Evolutionary conservation across 2,329 filamentous ascomycete species (phyloP).

Genomic region (Tolypocladium album): DNA sequence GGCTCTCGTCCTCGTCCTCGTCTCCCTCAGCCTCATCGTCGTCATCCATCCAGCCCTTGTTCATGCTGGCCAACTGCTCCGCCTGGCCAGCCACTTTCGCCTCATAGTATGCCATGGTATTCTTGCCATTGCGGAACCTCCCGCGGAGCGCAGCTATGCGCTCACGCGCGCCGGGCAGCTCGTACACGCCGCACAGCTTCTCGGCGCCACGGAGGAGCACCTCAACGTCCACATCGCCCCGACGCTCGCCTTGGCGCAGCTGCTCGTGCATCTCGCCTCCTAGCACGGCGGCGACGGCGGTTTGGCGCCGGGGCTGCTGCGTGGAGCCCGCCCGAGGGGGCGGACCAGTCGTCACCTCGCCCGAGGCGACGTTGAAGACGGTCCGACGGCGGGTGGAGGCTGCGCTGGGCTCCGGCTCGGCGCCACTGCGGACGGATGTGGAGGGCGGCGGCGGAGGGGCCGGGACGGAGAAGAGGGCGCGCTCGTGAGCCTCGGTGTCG

Average conservation of each 20-base stretch:
- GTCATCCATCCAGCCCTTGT: slow-evolving; percentile 47
- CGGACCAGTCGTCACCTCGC: slow-evolving; percentile 48
- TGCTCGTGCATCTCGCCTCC: slow-evolving; percentile 79
- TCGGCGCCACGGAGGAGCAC: slow-evolving; percentile 77
- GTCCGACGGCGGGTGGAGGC: slow-evolving; percentile 43
- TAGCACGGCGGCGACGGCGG: slow-evolving; percentile 80
- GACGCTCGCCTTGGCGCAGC: slow-evolving; percentile 45
- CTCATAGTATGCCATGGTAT: slow-evolving; percentile 74
- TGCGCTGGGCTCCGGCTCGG: slow-evolving; percentile 18
- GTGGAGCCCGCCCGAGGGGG: slow-evolving; percentile 25
- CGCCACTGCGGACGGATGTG: slow-evolving; percentile 20
- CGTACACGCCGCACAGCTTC: slow-evolving; percentile 82
- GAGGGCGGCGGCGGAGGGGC: slow-evolving; percentile 51
- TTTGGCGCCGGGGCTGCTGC: slow-evolving; percentile 55
- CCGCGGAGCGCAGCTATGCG: slow-evolving; percentile 62
- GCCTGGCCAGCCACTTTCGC: slow-evolving; percentile 66
- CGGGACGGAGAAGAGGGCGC: slow-evolving; percentile 87
- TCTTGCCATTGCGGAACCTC: slow-evolving; percentile 58
- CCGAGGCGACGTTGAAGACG: slow-evolving; percentile 54
- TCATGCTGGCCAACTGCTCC: slow-evolving; percentile 62
- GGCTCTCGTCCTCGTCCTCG: slow-evolving; percentile 36
- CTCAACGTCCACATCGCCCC: slow-evolving; percentile 75
- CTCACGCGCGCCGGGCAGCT: slow-evolving; percentile 67
- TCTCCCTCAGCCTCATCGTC: slow-evolving; percentile 43
- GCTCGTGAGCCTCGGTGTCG: slow-evolving; percentile 89